Evolutionary conservation across 1,139 yeast species (phyloP).

Genomic region (Pichia inconspicua): DNA sequence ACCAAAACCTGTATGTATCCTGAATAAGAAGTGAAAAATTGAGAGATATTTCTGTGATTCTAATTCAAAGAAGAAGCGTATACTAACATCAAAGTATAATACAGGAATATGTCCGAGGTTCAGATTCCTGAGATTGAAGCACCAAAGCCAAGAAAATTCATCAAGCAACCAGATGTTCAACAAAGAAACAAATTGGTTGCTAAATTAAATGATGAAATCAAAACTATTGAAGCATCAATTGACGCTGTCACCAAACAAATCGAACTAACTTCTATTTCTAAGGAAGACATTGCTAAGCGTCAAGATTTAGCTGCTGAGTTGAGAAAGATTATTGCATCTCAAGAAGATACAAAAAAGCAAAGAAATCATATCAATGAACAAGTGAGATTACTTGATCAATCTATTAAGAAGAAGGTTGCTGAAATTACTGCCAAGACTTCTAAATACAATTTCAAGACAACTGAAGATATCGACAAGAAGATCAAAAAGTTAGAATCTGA

Average conservation of each 20-base stretch:
- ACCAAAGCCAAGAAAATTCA: constrained; percentile 38
- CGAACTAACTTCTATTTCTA: constrained; percentile 37
- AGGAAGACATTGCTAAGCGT: constrained; percentile 45
- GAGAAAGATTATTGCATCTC: constrained; percentile 56
- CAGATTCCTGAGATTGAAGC: constrained; percentile 18
- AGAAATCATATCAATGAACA: constrained; percentile 65
- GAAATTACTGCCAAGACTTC: constrained; percentile 69
- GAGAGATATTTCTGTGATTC: too few relatives aligned
- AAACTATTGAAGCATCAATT: constrained; percentile 51
- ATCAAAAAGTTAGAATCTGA: constrained; percentile 62
- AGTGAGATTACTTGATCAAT: constrained; percentile 62
- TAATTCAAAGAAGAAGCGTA: background rate
- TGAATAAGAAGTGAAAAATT: background rate
- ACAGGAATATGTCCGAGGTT: constrained; percentile 4
- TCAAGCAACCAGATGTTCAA: constrained; percentile 72
- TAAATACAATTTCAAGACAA: constrained; percentile 62
- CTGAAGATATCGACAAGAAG: constrained; percentile 72
- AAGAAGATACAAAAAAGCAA: constrained; percentile 62
- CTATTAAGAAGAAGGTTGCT: constrained; percentile 65
- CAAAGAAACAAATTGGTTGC: constrained; percentile 52
- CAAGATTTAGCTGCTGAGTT: constrained; percentile 60
- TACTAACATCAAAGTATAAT: background rate
- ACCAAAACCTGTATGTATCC: background rate
- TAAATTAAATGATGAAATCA: constrained; percentile 58
- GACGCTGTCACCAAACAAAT: constrained; percentile 38